Conservation (phyloP, 768 basidiomycete genomes). For the Tubosaeta brunneosetosa region DNA sequence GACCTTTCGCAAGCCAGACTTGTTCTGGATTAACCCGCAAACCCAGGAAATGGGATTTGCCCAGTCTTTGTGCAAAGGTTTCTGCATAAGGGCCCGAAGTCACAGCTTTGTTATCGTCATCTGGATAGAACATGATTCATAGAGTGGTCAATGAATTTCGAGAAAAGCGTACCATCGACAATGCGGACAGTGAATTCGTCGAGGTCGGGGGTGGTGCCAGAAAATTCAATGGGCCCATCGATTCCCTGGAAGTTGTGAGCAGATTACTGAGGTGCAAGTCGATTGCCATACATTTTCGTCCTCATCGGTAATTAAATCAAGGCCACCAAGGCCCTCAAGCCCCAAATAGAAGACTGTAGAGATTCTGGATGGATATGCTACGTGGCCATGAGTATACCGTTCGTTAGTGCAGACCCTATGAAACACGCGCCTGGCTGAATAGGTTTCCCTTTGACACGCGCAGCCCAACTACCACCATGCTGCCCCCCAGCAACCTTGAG, state of each 20-base stretch:
- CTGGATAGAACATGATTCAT: conserved; percentile 34
- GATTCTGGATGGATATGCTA: conserved; percentile 51
- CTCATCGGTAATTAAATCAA: conserved; percentile 76
- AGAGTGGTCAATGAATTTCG: neutral
- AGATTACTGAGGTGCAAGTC: neutral
- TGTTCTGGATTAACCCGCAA: conserved; percentile 54
- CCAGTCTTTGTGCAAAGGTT: conserved; percentile 56
- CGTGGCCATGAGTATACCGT: conserved; percentile 24
- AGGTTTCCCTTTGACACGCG: conserved; percentile 76
- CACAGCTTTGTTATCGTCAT: conserved; percentile 51
- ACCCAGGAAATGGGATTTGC: conserved; percentile 69
- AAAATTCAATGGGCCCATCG: conserved; percentile 61
- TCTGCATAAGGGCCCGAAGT: conserved; percentile 53
- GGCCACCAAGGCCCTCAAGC: conserved; percentile 77
- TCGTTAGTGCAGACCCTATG: neutral
- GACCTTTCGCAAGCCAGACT: conserved; percentile 86
- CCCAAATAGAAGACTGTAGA: conserved; percentile 87
- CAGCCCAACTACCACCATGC: conserved; percentile 87
- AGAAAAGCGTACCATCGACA: conserved; percentile 55
- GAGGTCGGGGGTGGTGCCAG: conserved; percentile 71
- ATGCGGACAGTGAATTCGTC: conserved; percentile 81
- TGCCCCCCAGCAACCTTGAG: conserved; percentile 80
- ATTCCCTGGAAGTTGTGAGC: conserved; percentile 55
- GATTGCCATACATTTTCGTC: conserved; percentile 58
- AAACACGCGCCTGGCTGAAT: conserved; percentile 50